phyloP scores from a whole-genome alignment of 192 early-diverging fungal genomes.

The Obelidium mucronatum region DNA sequence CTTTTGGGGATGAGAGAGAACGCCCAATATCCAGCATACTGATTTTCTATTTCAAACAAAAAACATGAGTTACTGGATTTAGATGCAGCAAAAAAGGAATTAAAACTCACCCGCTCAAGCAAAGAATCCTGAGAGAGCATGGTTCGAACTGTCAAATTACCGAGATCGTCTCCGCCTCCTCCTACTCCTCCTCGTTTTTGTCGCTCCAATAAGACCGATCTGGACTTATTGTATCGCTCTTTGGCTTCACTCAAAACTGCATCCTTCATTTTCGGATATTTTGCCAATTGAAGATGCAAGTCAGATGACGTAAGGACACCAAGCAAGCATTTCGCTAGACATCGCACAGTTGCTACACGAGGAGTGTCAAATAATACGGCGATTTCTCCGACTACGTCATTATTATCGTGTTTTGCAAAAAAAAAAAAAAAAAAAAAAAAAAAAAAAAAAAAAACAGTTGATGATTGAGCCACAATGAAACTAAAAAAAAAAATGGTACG shows the following conservation, averaged over 20 bases:
- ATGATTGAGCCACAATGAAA: constrained; percentile 4
- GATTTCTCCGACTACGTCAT: constrained; percentile 62
- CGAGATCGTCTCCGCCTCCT: no score
- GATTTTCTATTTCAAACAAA: no score
- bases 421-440: no score
- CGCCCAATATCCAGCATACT: constrained; percentile 14
- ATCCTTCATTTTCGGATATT: constrained; percentile 70
- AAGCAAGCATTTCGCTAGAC: constrained; percentile 69
- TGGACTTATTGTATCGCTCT: constrained; percentile 55
- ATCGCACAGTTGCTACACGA: constrained; percentile 72
- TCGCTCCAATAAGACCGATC: no score
- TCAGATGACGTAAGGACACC: constrained; percentile 71
- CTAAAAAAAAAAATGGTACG: neutral
- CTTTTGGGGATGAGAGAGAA: neutral
- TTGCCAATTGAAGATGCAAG: constrained; percentile 55
- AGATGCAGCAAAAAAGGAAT: no score
- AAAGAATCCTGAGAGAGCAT: no score
- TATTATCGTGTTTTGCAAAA: no score
- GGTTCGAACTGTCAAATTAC: no score
- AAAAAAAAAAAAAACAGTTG: no score
- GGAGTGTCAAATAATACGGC: constrained; percentile 55
- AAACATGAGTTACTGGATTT: no score
- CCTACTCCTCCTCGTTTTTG: no score
- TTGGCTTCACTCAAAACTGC: constrained; percentile 66
- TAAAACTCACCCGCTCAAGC: no score